Evolutionary conservation across 306 rosid genomes (phyloP).

Genomic region (Mimosa pudica): DNA sequence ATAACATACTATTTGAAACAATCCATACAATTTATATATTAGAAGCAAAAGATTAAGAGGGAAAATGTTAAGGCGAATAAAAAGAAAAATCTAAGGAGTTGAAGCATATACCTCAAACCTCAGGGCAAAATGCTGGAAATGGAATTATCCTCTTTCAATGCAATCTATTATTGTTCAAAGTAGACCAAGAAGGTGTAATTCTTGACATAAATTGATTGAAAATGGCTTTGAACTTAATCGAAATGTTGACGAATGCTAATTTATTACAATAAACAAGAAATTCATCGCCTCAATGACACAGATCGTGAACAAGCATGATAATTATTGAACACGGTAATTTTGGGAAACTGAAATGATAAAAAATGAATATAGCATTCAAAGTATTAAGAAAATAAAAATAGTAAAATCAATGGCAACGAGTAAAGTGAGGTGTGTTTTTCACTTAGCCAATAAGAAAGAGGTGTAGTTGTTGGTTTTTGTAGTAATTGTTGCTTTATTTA

Average conservation of each 20-base stretch:
- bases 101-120: conserved; percentile 26
- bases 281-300: neutral
- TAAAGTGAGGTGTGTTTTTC: conserved; percentile 29
- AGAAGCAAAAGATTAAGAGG: neutral
- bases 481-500: conserved; percentile 26
- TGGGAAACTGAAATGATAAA: conserved; percentile 1
- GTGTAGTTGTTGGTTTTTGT: neutral
- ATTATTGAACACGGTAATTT: conserved; percentile 4
- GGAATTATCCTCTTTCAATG: conserved; percentile 17
- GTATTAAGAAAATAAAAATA: conserved; percentile 22
- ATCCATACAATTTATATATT: neutral
- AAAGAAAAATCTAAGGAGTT: neutral
- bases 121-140: neutral
- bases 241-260: neutral
- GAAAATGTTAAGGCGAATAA: neutral
- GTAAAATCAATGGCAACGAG: conserved; percentile 16
- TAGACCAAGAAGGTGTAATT: neutral
- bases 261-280: neutral
- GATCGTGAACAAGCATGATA: neutral
- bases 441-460: neutral
- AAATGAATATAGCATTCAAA: conserved; percentile 35
- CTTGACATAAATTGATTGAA: conserved; percentile 1
- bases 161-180: conserved; percentile 5
- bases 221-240: neutral
- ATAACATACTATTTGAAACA: neutral